Percentiles rank a stretch among this genome's conserved stretches.
Conservation (phyloP, 1,139 yeast genomes). For the Kodamaea sp. region DNA sequence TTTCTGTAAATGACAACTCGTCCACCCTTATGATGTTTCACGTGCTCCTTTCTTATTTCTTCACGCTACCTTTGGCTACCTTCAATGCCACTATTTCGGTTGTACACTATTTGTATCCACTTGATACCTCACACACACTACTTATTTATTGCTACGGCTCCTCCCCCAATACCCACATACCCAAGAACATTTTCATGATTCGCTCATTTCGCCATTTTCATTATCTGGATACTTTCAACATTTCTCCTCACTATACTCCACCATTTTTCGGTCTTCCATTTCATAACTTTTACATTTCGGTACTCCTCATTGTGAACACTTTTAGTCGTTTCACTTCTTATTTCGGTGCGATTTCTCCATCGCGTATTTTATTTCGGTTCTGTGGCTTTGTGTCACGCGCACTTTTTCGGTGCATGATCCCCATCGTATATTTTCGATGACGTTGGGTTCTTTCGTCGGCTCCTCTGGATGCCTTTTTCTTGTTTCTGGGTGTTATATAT, state of each 20-base stretch:
- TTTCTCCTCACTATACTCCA: neutral
- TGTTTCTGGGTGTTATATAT: too few relatives aligned
- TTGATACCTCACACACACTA: slow-evolving; percentile 1
- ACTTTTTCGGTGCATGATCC: slow-evolving; percentile 2
- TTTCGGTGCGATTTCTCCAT: slow-evolving; percentile 2
- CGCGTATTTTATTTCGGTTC: slow-evolving; percentile 2
- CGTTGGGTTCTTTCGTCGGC: neutral
- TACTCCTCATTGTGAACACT: neutral
- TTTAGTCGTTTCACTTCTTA: slow-evolving; percentile 1
- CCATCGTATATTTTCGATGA: neutral
- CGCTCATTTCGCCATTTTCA: neutral
- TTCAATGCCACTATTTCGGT: slow-evolving; percentile 12
- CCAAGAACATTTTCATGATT: too few relatives aligned
- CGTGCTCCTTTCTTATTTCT: neutral
- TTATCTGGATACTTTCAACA: neutral
- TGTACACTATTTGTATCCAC: slow-evolving; percentile 9
- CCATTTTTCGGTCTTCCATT: slow-evolving; percentile 2
- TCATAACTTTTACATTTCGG: slow-evolving; percentile 3
- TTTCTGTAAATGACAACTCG: too few relatives aligned
- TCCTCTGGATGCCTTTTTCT: neutral
- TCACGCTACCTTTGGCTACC: neutral
- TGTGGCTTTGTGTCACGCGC: slow-evolving; percentile 1
- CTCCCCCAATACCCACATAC: neutral
- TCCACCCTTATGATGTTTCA: slow-evolving; percentile 5
- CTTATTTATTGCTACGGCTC: neutral